Evolutionary conservation across 768 basidiomycete species (phyloP).

Genomic region (Suillus subalutaceus): DNA sequence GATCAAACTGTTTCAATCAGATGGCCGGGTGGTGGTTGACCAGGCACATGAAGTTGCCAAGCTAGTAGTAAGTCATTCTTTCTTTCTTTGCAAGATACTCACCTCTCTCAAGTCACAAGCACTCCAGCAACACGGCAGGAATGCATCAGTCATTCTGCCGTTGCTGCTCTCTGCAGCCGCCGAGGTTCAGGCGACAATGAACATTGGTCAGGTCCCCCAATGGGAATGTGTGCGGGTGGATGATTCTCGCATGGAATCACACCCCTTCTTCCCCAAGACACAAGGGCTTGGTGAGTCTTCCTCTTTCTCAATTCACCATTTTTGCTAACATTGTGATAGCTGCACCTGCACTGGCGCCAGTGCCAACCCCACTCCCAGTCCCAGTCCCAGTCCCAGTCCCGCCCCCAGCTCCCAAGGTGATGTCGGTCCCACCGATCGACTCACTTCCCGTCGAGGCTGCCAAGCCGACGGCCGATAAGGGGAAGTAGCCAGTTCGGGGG

Average conservation of each 20-base stretch:
- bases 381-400: no score
- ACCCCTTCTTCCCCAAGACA: background rate
- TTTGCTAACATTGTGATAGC: no score
- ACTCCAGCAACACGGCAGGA: background rate
- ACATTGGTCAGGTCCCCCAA: background rate
- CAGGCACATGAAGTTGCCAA: background rate
- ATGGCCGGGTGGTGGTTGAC: background rate
- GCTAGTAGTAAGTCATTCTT: background rate
- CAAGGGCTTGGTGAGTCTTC: background rate
- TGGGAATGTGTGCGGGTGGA: background rate
- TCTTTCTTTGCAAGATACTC: no score
- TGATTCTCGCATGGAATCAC: background rate
- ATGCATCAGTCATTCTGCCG: background rate
- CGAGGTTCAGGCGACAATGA: background rate
- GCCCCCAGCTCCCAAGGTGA: no score
- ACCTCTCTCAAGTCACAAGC: no score
- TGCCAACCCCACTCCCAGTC: no score
- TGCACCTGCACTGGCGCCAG: no score
- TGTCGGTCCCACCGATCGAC: background rate
- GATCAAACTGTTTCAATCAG: fast-evolving
- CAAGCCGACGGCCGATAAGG: background rate
- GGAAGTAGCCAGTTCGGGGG: background rate
- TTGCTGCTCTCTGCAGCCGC: background rate
- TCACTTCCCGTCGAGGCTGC: background rate
- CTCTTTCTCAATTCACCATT: background rate